Evolutionary conservation across 176 grass and related monocot genomes (phyloP).

Genomic region (Tuctoria greenei): DNA sequence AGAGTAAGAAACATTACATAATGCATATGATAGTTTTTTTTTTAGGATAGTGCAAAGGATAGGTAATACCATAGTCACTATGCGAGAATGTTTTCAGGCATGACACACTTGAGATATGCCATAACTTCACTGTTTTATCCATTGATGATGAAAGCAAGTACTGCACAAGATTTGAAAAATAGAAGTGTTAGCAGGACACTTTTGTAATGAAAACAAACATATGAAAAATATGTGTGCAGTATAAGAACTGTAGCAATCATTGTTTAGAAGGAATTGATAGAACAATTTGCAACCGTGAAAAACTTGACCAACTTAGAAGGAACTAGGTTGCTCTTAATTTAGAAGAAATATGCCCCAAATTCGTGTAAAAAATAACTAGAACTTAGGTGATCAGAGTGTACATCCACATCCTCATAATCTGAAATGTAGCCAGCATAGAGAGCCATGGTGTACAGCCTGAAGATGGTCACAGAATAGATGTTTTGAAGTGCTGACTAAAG

Average conservation of each 20-base stretch:
- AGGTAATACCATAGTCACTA: slow-evolving; percentile 70
- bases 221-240: neutral
- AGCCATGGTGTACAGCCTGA: neutral
- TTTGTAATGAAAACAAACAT: slow-evolving; percentile 1
- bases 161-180: slow-evolving; percentile 47
- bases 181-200: neutral
- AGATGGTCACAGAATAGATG: neutral
- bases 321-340: neutral
- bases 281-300: neutral
- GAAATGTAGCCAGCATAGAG: neutral
- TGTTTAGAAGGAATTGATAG: neutral
- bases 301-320: neutral
- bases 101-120: slow-evolving; percentile 76
- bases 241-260: slow-evolving; percentile 11
- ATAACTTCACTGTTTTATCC: slow-evolving; percentile 98
- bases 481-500: neutral
- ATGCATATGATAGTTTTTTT: no score
- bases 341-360: neutral
- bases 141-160: slow-evolving; percentile 96
- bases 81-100: slow-evolving; percentile 93
- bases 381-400: neutral
- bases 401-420: neutral
- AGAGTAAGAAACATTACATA: slow-evolving; percentile 26
- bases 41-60: no score
- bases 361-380: neutral